Base-by-base conservation (phyloP, 371 early-diverging fungal species). In the Mortierella sp. region DNA sequence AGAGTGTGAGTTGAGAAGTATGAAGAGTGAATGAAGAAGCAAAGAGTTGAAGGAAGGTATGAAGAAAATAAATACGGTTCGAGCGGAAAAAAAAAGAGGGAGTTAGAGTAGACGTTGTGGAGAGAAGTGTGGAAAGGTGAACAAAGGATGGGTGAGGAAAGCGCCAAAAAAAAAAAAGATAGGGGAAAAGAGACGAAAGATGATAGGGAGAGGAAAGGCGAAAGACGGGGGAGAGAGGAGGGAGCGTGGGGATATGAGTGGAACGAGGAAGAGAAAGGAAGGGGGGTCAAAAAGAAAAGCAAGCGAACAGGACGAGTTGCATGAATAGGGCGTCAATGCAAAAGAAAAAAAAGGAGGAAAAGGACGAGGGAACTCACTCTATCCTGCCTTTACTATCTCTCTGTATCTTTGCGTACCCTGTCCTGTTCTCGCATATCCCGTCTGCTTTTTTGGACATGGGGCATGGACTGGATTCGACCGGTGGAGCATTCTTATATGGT, bases 291-390 rank as follows among this genome's bases (percentile, higher is more conserved):
- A 55, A 24, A 44, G 48, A 51, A 10, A 24, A 58, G 24, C 8
- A 73, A 24, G 12, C 49, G 46, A 70, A 38, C 60, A 18, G 32
- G 60, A 60, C 32, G 32, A 60, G 32, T 60, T 60, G 60, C 60
- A 60, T 60, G 60, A 60, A 60, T 29, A 60, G 51, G 51, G 51
- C 51, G 51, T 51, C 51, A 51, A 51, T 51, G 51, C 51, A 51
- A 16, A 21, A 21, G 4, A 51, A 51, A 21, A 18, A 16, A 51
- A 18, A 21, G 48, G 48, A 48, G 18, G 51, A 21, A 21, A 2
- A 21, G 51, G 21, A 51, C 51, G 18, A 51, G 51, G 51, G 49
- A 49, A 49, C 49, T 18, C 49, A 16, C 48, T 35, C 35, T 35
- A 35, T 35, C 18, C 51, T 41, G 6, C 4, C 41, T 41, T 0